Evolutionary conservation across 2,329 filamentous ascomycete species (phyloP), one percentile per base, ranked within the genome.

Genomic region (Penicillium sp.): DNA sequence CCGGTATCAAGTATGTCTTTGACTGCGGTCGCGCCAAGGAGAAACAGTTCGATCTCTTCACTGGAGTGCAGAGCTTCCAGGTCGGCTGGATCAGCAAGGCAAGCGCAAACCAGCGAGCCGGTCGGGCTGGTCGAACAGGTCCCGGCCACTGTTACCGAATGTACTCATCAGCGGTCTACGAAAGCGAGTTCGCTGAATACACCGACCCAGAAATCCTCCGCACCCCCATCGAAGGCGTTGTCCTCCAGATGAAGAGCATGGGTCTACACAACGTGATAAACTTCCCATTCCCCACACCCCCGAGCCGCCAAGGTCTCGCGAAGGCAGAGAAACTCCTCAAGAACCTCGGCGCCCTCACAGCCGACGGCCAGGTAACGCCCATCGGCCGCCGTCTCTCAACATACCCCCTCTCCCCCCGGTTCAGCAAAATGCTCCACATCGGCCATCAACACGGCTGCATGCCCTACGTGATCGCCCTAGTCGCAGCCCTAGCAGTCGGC

Each of bases 41-140:
- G 67, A 85, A 91, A 55, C 86, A 84, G 51, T 97, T 93, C 62
- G 87, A 97, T 64, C 78, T 81, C n/a, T 73, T 81, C 10, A 96
- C 87, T 8, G 91, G 91, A 3, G 91, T 98, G 0, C 93, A 98
- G 66, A 95, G 86, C 63, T 98, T 95, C 65, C 87, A 95, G 61
- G 81, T 98, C 46, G 85, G 86, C 35, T 98, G 91, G 88, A 94
- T 97, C 65, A 96, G 90, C 73, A 97, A 98, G 72, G 93, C 93
- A 26, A 95, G 88, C 66, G 91, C 93, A 7, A 87, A 84, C 57
- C 93, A 98, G 69, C 81, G 93, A 66, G 83, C 88, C 52, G 93
- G 93, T 71, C 88, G 93, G 77, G 93, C 93, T 50, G 93, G 94
- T 55, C 84, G 93, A 76, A 98, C 91, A 4, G 91, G 89, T 0